Evolutionary conservation across 2,329 filamentous ascomycete genomes (phyloP).

Genomic region (Daldinia eschscholtzii): DNA sequence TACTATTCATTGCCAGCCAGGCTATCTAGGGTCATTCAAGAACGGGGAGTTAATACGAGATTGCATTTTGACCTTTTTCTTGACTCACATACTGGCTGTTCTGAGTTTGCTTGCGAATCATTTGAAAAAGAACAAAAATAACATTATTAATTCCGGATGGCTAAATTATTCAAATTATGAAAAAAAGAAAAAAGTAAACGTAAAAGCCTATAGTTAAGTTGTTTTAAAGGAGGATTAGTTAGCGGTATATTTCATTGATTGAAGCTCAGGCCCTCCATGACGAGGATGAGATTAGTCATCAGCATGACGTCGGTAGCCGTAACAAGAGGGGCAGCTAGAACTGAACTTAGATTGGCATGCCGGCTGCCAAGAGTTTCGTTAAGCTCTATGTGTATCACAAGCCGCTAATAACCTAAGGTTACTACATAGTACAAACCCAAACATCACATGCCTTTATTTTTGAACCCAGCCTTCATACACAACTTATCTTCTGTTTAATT

Average conservation of each 20-base stretch:
- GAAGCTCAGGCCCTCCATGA: background rate
- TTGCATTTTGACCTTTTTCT: constrained; percentile 37
- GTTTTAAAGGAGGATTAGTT: background rate
- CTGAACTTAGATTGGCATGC: constrained; percentile 22
- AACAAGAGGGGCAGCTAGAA: constrained; percentile 20
- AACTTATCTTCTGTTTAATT: constrained; percentile 14
- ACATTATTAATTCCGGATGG: background rate
- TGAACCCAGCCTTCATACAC: constrained; percentile 10
- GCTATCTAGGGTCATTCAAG: constrained; percentile 28
- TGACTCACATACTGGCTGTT: background rate
- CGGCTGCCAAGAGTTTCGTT: constrained; percentile 43
- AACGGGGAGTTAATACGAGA: constrained; percentile 39
- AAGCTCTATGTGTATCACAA: constrained; percentile 22
- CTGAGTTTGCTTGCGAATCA: background rate
- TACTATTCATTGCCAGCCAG: constrained; percentile 20
- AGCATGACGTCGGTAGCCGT: constrained; percentile 35
- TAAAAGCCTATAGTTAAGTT: no score
- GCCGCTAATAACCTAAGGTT: constrained; percentile 21
- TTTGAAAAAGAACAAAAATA: background rate
- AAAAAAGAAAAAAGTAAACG: no score
- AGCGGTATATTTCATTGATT: background rate
- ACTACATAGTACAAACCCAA: constrained; percentile 26
- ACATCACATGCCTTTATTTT: constrained; percentile 28
- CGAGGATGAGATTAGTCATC: background rate
- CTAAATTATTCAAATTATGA: no score